These are phyloP conservation scores for Pestalotiopsis sp. DNA, from an alignment of 2,329 filamentous ascomycete species.

Conservation along the genomic window DNA sequence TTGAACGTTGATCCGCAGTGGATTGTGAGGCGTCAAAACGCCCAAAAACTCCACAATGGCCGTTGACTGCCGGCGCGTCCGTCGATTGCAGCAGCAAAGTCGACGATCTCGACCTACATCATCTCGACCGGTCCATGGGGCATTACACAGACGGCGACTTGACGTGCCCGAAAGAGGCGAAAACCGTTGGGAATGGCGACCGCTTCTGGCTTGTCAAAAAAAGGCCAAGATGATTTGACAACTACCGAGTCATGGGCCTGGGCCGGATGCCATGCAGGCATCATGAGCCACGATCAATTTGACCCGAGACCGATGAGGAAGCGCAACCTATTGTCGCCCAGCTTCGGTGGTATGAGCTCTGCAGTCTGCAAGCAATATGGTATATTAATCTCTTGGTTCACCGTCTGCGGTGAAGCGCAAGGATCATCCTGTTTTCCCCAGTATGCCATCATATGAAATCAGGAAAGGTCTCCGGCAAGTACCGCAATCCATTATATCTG, in stretches of 20 bases:
- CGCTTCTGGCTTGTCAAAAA: neutral
- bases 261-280: neutral
- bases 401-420: neutral
- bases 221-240: neutral
- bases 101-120: neutral
- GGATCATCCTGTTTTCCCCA: neutral
- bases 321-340: neutral
- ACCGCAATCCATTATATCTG: neutral
- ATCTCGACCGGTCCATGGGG: neutral
- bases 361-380: neutral
- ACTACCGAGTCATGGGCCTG: neutral
- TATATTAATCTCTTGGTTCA: constrained; percentile 4
- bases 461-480: neutral
- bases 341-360: neutral
- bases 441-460: neutral
- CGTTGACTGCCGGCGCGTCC: neutral
- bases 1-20: neutral
- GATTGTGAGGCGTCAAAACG: neutral
- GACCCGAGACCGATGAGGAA: neutral
- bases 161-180: too few relatives aligned
- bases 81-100: neutral
- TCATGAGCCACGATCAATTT: neutral
- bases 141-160: neutral
- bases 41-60: neutral
- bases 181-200: neutral